phyloP scores from a whole-genome alignment of 202 grass and related monocot genomes.

The Carex sylvatica region DNA sequence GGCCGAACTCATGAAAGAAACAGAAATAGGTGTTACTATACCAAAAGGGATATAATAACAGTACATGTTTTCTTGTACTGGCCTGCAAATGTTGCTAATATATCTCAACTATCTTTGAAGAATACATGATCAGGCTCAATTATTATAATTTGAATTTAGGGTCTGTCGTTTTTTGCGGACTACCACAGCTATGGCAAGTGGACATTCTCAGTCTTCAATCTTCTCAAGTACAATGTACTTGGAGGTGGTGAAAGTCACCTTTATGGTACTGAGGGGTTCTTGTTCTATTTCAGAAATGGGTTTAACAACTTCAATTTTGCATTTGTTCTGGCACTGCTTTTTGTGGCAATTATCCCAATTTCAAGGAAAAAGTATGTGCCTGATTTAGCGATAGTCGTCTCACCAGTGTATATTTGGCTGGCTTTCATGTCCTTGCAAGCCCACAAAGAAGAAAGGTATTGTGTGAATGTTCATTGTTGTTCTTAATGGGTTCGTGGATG shows the following conservation, averaged over 20 bases:
- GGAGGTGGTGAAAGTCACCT: conserved; percentile 94
- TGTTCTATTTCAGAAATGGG: conserved; percentile 90
- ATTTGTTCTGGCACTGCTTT: conserved; percentile 75
- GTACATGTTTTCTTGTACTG: background rate
- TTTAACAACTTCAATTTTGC: conserved; percentile 98
- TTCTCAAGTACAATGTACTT: conserved; percentile 91
- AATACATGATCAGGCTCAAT: conserved; percentile 14
- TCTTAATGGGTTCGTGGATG: background rate
- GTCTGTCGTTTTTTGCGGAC: conserved; percentile 68
- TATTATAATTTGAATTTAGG: conserved; percentile 39
- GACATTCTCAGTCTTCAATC: conserved; percentile 90
- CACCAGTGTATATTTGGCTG: conserved; percentile 93
- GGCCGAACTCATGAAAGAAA: background rate
- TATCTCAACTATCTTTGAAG: background rate
- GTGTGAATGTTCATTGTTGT: conserved; percentile 8
- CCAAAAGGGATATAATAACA: background rate
- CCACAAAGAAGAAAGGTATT: conserved; percentile 98
- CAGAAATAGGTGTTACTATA: background rate
- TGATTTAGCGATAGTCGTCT: conserved; percentile 81
- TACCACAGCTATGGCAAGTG: conserved; percentile 68
- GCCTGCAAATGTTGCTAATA: background rate
- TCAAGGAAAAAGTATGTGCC: conserved; percentile 72
- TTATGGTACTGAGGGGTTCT: conserved; percentile 77
- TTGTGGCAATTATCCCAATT: conserved; percentile 58
- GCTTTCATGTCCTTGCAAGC: conserved; percentile 93